A percentile compares a stretch with the other conserved stretches of the same genome.
Conservation (phyloP, 2,329 filamentous ascomycete species). For the Phaeosphaeriaceae sp. region DNA sequence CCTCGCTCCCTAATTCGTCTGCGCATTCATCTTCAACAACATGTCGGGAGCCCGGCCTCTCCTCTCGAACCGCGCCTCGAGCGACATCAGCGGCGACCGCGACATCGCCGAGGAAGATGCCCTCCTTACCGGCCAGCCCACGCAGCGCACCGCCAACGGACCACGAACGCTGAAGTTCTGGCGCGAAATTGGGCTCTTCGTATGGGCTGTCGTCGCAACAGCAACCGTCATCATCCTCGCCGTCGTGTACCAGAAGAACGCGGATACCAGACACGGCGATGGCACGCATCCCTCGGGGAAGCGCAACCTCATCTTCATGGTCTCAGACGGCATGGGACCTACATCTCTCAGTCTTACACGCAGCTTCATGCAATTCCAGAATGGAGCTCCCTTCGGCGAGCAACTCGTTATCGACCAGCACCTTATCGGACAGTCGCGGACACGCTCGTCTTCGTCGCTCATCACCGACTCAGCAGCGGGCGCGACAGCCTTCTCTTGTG, state of each 20-base stretch:
- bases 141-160: constrained; percentile 25
- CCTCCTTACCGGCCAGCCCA: constrained; percentile 64
- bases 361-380: constrained; percentile 80
- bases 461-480: constrained; percentile 98
- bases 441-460: constrained; percentile 80
- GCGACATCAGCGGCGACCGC: constrained; percentile 62
- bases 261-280: constrained; percentile 30
- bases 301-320: constrained; percentile 97
- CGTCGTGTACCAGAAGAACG: constrained; percentile 74
- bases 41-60: constrained; percentile 60
- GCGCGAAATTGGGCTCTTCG: constrained; percentile 78
- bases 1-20: not conserved
- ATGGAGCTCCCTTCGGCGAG: constrained; percentile 75
- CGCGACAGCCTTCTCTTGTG: constrained; percentile 94
- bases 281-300: constrained; percentile 64
- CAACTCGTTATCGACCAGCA: constrained; percentile 84
- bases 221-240: constrained; percentile 79
- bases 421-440: constrained; percentile 88
- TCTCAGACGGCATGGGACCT: constrained; percentile 97
- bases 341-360: constrained; percentile 87
- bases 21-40: constrained; percentile 4
- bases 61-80: constrained; percentile 62
- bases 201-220: constrained; percentile 84
- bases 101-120: constrained; percentile 68
- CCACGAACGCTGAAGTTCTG: constrained; percentile 63